Base-by-base conservation (phyloP, 2,329 filamentous ascomycete genomes). In the Xylaria sp. region DNA sequence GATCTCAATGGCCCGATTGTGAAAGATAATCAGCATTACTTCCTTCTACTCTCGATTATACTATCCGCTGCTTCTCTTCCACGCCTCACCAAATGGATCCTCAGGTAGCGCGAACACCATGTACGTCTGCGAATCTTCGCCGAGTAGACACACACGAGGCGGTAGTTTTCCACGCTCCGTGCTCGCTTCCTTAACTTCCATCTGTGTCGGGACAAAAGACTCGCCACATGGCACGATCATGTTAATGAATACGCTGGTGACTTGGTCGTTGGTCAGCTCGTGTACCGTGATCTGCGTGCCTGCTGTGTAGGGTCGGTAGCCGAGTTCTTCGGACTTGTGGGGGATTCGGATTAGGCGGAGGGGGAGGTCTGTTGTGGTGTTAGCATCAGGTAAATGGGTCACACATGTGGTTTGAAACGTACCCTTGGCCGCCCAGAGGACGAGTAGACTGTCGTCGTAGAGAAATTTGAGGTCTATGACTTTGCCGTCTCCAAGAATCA, bases 381-480 rank as follows among this genome's bases (percentile, higher is more conserved):
- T 7, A 13, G 9, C n/a, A 42, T 19, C 16, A 42, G 18, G n/a
- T 4, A 18, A 2, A 19, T 37, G 37, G 4, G 51, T 4, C 10
- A 16, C 10, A 16, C 13, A 18, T 3, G 4, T 50, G 48, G 13
- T 6, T 4, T 13, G 46, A 4, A 10, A 62, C 66, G 48, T 68
- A 78, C 80, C 76, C 67, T 70, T 69, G 23, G 55, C 65, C 49
- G 70, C 68, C 73, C 80, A 82, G 1, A 92, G 78, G 1, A 90
- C 65, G 56, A 91, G 77, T 1, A 92, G 70, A 0, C 76, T 78
- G 10, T 79, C 73, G 58, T 88, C 83, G 66, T 88, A 80, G 49
- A 90, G 79, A 67, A 92, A 91, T 68, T 87, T 86, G 11, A 88
- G 72, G 69, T 91, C 87, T 18, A 84, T 71, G 13, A 87, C 73